These are phyloP conservation scores for Aspergillus hancockii DNA, from an alignment of 495 filamentous ascomycete species.

Conservation along the genomic window DNA sequence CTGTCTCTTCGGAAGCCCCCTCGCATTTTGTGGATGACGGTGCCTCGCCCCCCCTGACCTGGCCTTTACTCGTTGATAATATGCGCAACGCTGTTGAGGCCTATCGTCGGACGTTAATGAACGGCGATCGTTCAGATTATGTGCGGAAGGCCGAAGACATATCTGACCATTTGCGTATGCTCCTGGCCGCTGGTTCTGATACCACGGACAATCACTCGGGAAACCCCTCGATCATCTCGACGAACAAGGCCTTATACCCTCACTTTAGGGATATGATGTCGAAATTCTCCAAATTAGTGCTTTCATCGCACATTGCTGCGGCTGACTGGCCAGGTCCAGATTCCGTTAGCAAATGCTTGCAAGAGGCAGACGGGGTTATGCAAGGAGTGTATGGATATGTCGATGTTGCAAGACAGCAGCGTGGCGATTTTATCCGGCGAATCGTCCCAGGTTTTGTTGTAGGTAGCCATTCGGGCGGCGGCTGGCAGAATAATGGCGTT, in stretches of 20 bases:
- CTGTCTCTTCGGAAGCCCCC: slow-evolving; percentile 64
- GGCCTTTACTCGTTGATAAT: slow-evolving; percentile 84
- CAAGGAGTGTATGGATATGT: slow-evolving; percentile 93
- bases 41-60: slow-evolving; percentile 71
- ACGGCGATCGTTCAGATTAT: slow-evolving; percentile 81
- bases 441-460: slow-evolving; percentile 88
- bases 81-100: slow-evolving; percentile 86
- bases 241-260: slow-evolving; percentile 93
- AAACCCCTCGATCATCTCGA: slow-evolving; percentile 97
- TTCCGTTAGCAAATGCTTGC: slow-evolving; percentile 88
- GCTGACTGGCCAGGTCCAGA: slow-evolving; percentile 87
- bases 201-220: slow-evolving; percentile 99
- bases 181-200: slow-evolving; percentile 92
- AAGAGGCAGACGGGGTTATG: slow-evolving; percentile 93
- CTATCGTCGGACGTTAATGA: slow-evolving; percentile 82
- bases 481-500: slow-evolving; percentile 90
- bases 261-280: slow-evolving; percentile 99
- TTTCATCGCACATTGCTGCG: slow-evolving; percentile 97
- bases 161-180: slow-evolving; percentile 88
- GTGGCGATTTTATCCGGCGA: slow-evolving; percentile 85
- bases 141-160: slow-evolving; percentile 93
- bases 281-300: slow-evolving; percentile 94
- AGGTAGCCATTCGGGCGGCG: slow-evolving; percentile 77
- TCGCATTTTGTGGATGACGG: slow-evolving; percentile 86
- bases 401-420: slow-evolving; percentile 87